Percentiles rank a stretch among this genome's conserved stretches.
phyloP scores from a whole-genome alignment of 2,329 filamentous ascomycete genomes.

The Sporothrix humicola region DNA sequence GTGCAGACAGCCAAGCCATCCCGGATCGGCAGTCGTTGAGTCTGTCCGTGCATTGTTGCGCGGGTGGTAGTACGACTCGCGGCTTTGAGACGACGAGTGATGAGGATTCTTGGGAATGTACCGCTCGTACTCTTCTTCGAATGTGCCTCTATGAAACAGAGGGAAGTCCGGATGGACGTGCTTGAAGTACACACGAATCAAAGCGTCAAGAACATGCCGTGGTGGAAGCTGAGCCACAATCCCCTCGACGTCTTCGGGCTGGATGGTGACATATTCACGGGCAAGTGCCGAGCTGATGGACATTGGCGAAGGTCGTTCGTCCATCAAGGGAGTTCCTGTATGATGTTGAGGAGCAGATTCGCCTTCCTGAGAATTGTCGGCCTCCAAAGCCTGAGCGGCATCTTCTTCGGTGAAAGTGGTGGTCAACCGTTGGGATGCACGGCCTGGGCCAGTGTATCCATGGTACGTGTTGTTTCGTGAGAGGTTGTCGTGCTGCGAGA shows the following conservation, averaged over 20 bases:
- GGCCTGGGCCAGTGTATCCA: neutral
- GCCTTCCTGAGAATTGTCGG: conserved; percentile 31
- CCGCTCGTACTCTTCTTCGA: conserved; percentile 29
- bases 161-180: conserved; percentile 41
- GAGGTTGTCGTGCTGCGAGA: conserved; percentile 33
- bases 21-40: neutral
- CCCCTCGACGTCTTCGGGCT: conserved; percentile 42
- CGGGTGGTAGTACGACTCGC: conserved; percentile 23
- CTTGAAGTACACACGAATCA: conserved; percentile 47
- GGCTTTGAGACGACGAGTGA: no score
- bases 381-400: conserved; percentile 42
- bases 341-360: neutral
- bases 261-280: conserved; percentile 42
- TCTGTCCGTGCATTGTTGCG: neutral
- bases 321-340: neutral
- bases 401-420: conserved; percentile 41
- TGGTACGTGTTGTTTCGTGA: conserved; percentile 21
- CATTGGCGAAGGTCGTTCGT: conserved; percentile 39
- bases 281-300: conserved; percentile 42
- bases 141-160: conserved; percentile 26
- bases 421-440: neutral
- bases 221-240: conserved; percentile 42
- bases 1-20: conserved; percentile 27
- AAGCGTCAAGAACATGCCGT: conserved; percentile 41
- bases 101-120: neutral